Base-by-base conservation (phyloP, 805 yeast species). In the Saturnispora silvae region DNA sequence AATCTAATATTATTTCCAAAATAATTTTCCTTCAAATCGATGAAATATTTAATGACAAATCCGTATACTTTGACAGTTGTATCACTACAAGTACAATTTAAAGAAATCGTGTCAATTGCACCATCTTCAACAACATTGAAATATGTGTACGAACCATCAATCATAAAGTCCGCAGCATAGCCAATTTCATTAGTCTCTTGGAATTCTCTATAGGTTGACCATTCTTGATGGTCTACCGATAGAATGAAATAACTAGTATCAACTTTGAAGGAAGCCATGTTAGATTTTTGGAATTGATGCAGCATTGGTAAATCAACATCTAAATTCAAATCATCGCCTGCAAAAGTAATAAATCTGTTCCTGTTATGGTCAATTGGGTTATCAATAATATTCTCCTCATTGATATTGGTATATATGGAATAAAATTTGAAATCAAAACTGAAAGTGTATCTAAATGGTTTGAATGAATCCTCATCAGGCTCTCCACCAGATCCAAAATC, bases 1-100 rank as follows among this genome's bases (percentile, higher is more conserved):
- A 92, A 92, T 47, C 77, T 83, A n/a, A 73, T 67, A 42, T 70
- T 67, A 31, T 83, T 92, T 3, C 98, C 98, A 55, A 92, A 82
- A 53, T 92, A 89, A 52, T 92, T 92, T 51, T 83, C 95, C 33
- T 79, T 70, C 33, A 92, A 64, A 13, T 75, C 70, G 64, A 86
- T 73, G 29, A 89, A 61, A 53, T 81, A 85, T 45, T 79, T 73
- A 5, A 85, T 65, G 6, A 86, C 67, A 53, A 75, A 81, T 0
- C 98, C 98, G 52, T 82, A 82, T 31, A 80, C 72, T 33, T 79
- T 68, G 28, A 92, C 51, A 0, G 81, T 74, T 1, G 87, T 73
- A 33, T 75, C 68, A 20, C 72, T 75, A 25, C 92, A 82, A 0
- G 64, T 54, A 43, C 86, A 72, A 23, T 77, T 70, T 15, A 92